Percentiles rank a stretch among this genome's conserved stretches.
Evolutionary conservation across 1,284 basidiomycete genomes (phyloP).

Genomic region (Chalciporus piperatoides): DNA sequence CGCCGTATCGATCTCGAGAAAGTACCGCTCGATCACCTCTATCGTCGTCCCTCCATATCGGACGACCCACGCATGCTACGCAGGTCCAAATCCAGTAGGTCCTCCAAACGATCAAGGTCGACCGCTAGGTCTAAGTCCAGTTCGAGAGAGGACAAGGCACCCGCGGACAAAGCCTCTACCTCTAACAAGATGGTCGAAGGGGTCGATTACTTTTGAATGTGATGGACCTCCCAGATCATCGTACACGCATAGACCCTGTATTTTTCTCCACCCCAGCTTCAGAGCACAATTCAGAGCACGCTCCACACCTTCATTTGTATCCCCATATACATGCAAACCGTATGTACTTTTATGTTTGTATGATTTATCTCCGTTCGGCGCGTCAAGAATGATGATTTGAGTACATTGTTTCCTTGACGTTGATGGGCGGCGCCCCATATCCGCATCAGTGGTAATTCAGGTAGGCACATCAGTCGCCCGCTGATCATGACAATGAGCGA

Average conservation of each 20-base stretch:
- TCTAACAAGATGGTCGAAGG: constrained; percentile 19
- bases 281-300: not conserved
- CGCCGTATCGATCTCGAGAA: constrained; percentile 27
- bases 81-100: constrained; percentile 1
- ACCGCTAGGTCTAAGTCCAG: not conserved
- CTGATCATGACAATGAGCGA: not conserved
- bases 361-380: not conserved
- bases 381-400: not conserved
- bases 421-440: not conserved
- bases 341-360: not conserved
- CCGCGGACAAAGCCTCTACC: not conserved
- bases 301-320: not conserved
- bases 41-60: constrained; percentile 13
- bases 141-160: not conserved
- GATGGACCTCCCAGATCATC: not conserved
- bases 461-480: not conserved
- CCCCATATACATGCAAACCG: not conserved
- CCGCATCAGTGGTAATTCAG: not conserved
- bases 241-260: not conserved
- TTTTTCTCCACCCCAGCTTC: not conserved
- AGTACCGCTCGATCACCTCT: constrained; percentile 21
- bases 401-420: not conserved
- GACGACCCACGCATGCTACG: constrained; percentile 7
- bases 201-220: constrained; percentile 25
- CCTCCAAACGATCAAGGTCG: constrained; percentile 6